Evolutionary conservation across 495 filamentous ascomycete species (phyloP).

Genomic region (Saxophila tyrrhenica): DNA sequence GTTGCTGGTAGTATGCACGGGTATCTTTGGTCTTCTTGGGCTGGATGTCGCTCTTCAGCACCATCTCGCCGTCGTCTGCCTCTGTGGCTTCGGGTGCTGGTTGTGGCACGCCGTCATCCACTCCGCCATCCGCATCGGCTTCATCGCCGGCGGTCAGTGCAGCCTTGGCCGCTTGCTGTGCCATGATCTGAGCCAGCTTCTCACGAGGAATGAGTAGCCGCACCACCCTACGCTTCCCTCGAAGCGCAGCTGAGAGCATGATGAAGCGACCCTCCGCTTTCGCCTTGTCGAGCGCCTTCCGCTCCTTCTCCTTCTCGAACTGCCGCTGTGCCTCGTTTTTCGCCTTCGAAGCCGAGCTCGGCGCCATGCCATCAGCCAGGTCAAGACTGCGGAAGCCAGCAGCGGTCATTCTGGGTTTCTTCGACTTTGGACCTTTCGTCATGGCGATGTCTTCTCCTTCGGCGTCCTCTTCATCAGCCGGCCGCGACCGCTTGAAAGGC

Average conservation of each 20-base stretch:
- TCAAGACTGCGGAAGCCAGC: slow-evolving; percentile 14
- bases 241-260: slow-evolving; percentile 26
- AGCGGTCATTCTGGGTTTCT: slow-evolving; percentile 17
- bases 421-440: slow-evolving; percentile 20
- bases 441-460: slow-evolving; percentile 22
- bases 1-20: slow-evolving; percentile 7
- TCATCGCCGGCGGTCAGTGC: slow-evolving; percentile 12
- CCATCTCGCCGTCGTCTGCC: not conserved
- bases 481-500: slow-evolving; percentile 21
- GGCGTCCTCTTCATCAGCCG: slow-evolving; percentile 13
- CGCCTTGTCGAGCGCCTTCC: slow-evolving; percentile 29
- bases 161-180: slow-evolving; percentile 10
- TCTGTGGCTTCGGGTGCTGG: not conserved
- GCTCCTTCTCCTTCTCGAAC: slow-evolving; percentile 29
- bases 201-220: slow-evolving; percentile 15
- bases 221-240: slow-evolving; percentile 27
- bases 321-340: slow-evolving; percentile 28
- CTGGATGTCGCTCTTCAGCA: slow-evolving; percentile 16
- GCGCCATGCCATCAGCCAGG: slow-evolving; percentile 5
- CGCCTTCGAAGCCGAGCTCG: slow-evolving; percentile 9
- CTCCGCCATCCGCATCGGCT: slow-evolving; percentile 12
- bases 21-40: slow-evolving; percentile 11
- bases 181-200: slow-evolving; percentile 6
- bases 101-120: slow-evolving; percentile 8
- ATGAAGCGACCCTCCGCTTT: slow-evolving; percentile 28